A percentile compares a stretch with the other conserved stretches of the same genome.
phyloP scores from a whole-genome alignment of 495 filamentous ascomycete species.

The Aspergillus conjunctus region DNA sequence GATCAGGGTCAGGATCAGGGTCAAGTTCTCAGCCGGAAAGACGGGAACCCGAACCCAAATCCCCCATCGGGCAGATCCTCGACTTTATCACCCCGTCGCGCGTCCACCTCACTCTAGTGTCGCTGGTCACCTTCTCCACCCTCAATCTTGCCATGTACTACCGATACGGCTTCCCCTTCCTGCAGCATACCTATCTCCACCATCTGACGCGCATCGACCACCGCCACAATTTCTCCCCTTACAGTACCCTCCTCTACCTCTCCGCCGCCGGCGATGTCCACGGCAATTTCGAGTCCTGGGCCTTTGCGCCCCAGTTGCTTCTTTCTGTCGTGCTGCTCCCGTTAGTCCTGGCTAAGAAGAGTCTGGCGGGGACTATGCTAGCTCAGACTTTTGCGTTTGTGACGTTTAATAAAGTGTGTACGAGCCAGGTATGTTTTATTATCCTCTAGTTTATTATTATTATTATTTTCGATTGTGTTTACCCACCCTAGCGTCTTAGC shows the following conservation, averaged over 20 bases:
- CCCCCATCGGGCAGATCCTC: slow-evolving; percentile 24
- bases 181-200: slow-evolving; percentile 88
- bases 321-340: slow-evolving; percentile 79
- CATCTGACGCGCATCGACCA: slow-evolving; percentile 94
- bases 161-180: slow-evolving; percentile 71
- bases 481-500: neutral
- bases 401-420: slow-evolving; percentile 97
- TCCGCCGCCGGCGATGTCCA: slow-evolving; percentile 59
- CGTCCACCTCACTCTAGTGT: slow-evolving; percentile 61
- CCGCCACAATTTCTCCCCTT: slow-evolving; percentile 96
- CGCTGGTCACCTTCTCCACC: slow-evolving; percentile 66
- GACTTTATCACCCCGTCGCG: slow-evolving; percentile 64
- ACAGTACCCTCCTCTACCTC: slow-evolving; percentile 89
- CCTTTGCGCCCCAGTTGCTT: slow-evolving; percentile 84
- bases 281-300: slow-evolving; percentile 70
- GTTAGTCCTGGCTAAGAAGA: slow-evolving; percentile 75
- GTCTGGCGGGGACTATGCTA: slow-evolving; percentile 85
- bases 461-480: neutral
- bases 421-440: slow-evolving; percentile 74
- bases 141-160: slow-evolving; percentile 79
- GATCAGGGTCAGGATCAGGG: neutral
- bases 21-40: slow-evolving; percentile 1
- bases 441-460: neutral
- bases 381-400: slow-evolving; percentile 99
- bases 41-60: slow-evolving; percentile 12